Base-by-base conservation (phyloP, 768 basidiomycete species). In the Pleurotus eryngii region DNA sequence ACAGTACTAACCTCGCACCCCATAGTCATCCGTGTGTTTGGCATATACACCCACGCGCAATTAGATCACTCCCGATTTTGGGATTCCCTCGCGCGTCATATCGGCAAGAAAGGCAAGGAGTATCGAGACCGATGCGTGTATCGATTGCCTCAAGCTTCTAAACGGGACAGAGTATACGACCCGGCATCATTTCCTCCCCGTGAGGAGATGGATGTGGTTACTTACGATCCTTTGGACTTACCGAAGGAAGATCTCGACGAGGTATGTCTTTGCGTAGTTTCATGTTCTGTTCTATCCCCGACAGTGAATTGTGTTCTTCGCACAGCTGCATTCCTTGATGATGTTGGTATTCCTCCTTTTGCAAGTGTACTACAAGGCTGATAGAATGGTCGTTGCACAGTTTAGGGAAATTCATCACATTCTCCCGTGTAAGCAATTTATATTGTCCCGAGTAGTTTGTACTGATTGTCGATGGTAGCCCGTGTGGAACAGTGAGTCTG, bases 251-350 rank as follows among this genome's bases (percentile, higher is more conserved):
- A 81, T 46, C 69, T 72, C 45, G 76, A 78, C 57, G 76, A 83
- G 73, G 83, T 84, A 60, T 22, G 57, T 38, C n/a, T 47, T 3
- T 27, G 7, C 51, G 22, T 26, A 5, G 5, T 58, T 26, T 43
- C 20, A 48, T 9, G 17, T 14, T 4, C 40, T 63, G 22, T 50
- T 9, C 30, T 50, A 15, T 5, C 27, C 48, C 20, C 12, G n/a
- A 12, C 6, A 38, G 8, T n/a, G 27, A 14, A 61, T 38, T 45
- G 30, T 14, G 39, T 37, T 30, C 22, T 24, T 20, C 51, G 6
- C 42, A 15, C 46, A 86, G 83, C 70, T 86, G 7, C 84, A 87
- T 61, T 73, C 80, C 1, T 74, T 86, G 22, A 74, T 86, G n/a
- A 76, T 83, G 84, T 86, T 64, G 56, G 82, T 39, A 15, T 54